phyloP scores from a whole-genome alignment of 2,329 filamentous ascomycete species.

The Rhinocladiella similis region DNA sequence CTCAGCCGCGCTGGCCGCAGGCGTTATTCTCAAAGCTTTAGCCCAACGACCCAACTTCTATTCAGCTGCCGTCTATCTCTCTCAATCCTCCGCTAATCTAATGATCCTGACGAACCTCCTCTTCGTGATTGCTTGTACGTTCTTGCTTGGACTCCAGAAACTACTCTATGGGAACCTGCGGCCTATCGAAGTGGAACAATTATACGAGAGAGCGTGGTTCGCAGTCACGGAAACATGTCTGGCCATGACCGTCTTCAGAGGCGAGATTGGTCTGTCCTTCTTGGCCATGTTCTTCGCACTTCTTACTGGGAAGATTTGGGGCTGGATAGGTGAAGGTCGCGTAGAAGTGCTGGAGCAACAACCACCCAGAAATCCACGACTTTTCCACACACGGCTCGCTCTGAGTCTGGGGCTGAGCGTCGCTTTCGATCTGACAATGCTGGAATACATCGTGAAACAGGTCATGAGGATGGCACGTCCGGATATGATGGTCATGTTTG shows the following conservation, averaged over 20 bases:
- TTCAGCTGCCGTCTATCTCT: constrained; percentile 93
- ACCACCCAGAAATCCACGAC: constrained; percentile 79
- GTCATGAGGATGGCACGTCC: constrained; percentile 87
- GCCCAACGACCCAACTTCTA: constrained; percentile 97
- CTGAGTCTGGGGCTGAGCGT: constrained; percentile 77
- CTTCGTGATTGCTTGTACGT: constrained; percentile 74
- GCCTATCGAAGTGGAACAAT: constrained; percentile 91
- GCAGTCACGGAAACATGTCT: constrained; percentile 94
- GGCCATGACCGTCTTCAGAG: constrained; percentile 97
- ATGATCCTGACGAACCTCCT: constrained; percentile 92
- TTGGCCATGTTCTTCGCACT: constrained; percentile 93
- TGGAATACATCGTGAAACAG: constrained; percentile 76
- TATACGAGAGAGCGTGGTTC: constrained; percentile 98
- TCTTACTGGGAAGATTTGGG: constrained; percentile 94
- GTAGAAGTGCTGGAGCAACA: constrained; percentile 96
- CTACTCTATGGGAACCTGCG: constrained; percentile 88
- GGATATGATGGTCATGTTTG: constrained; percentile 99
- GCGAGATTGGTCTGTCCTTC: constrained; percentile 92
- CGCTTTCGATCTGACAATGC: constrained; percentile 75
- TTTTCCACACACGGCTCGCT: constrained; percentile 83
- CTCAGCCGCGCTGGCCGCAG: constrained; percentile 79
- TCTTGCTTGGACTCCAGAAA: constrained; percentile 85
- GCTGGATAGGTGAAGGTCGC: constrained; percentile 94
- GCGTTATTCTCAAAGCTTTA: constrained; percentile 85
- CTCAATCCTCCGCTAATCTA: constrained; percentile 92